A percentile compares a stretch with the other conserved stretches of the same genome.
Evolutionary conservation across 208 protist genomes (phyloP).

Genomic region (Herpetomonas samuelpessoai): DNA sequence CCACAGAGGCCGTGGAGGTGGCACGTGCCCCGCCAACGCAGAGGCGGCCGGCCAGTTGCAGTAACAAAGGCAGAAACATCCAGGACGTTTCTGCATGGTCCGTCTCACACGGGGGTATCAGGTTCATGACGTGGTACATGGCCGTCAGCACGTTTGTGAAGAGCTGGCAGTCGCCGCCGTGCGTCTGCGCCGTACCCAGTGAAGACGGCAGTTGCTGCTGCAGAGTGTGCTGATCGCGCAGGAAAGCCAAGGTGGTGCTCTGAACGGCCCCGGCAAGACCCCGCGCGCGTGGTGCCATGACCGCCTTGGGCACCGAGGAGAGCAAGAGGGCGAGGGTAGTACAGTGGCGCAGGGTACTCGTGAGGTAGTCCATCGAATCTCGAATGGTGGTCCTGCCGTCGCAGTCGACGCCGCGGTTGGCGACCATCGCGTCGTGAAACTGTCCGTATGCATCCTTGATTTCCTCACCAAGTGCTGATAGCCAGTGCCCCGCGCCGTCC

Average conservation of each 20-base stretch:
- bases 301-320: constrained; percentile 10
- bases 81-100: background rate
- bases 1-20: background rate
- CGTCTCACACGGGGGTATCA: constrained; percentile 17
- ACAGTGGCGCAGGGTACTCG: constrained; percentile 10
- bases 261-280: constrained; percentile 16
- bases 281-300: constrained; percentile 12
- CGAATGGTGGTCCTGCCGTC: background rate
- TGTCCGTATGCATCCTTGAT: constrained; percentile 8
- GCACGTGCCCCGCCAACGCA: background rate
- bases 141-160: constrained; percentile 44
- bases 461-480: constrained; percentile 28
- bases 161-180: constrained; percentile 23
- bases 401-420: background rate
- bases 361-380: background rate
- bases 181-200: background rate
- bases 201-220: background rate
- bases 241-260: constrained; percentile 13
- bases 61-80: constrained; percentile 32
- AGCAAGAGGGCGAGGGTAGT: constrained; percentile 30
- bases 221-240: constrained; percentile 1
- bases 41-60: constrained; percentile 37
- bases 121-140: constrained; percentile 65
- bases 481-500: constrained; percentile 33
- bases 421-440: background rate